A percentile compares a stretch with the other conserved stretches of the same genome.
Conservation (phyloP, 108 stramenopile genomes). For the Schizochytrium sp. region DNA sequence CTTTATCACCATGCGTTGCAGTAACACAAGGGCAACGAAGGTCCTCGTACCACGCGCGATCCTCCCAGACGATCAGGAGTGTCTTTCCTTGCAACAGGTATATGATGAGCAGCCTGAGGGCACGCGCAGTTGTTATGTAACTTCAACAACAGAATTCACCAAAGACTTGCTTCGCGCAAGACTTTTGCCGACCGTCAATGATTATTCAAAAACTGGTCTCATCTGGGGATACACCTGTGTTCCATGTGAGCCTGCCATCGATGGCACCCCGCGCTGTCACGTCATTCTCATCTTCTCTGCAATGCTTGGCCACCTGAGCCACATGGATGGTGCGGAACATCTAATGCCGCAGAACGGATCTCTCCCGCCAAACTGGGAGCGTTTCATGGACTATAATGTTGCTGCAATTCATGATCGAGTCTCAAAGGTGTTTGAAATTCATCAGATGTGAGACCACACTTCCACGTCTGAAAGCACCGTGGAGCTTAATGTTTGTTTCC, state of each 20-base stretch:
- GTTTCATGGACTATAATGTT: neutral
- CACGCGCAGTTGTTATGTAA: neutral
- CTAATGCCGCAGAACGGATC: neutral
- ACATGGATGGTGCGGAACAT: neutral
- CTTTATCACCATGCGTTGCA: neutral
- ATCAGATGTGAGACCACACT: neutral
- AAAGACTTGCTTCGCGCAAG: neutral
- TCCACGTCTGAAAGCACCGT: no score
- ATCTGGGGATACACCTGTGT: neutral
- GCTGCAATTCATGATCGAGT: neutral
- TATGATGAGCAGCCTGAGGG: neutral
- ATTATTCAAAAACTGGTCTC: neutral
- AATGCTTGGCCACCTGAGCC: neutral
- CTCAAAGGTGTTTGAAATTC: neutral
- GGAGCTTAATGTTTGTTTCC: no score
- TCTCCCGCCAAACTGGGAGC: neutral
- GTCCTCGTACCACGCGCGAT: neutral
- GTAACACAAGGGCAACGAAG: neutral
- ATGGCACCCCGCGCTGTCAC: neutral
- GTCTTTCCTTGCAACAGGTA: neutral
- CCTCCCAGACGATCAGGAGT: neutral
- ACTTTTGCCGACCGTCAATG: neutral
- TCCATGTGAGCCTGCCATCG: neutral
- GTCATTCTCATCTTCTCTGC: neutral
- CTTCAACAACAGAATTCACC: neutral